phyloP scores from a whole-genome alignment of 768 basidiomycete species.

The Leccinum olivaceopallidum region DNA sequence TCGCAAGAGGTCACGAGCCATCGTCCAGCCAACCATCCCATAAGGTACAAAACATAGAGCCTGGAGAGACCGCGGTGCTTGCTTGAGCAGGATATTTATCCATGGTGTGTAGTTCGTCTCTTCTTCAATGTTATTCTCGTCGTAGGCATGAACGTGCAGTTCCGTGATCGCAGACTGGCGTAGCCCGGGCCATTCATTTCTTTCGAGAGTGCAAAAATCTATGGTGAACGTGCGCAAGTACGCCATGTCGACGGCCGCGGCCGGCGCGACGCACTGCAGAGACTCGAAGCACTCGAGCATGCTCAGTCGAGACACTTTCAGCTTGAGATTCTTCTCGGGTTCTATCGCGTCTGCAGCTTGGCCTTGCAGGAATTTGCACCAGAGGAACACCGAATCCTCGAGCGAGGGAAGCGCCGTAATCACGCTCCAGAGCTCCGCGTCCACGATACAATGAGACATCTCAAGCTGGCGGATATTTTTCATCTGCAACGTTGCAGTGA shows the following conservation, averaged over 20 bases:
- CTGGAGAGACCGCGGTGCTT: not conserved
- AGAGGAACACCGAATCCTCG: not conserved
- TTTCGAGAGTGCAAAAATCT: not conserved
- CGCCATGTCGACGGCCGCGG: not conserved
- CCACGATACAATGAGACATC: not conserved
- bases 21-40: not conserved
- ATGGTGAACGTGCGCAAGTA: not conserved
- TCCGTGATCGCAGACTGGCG: not conserved
- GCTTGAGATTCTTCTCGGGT: not conserved
- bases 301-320: not conserved
- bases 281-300: not conserved
- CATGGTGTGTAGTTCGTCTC: not conserved
- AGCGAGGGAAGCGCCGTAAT: not conserved
- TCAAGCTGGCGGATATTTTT: not conserved
- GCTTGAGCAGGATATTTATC: not conserved
- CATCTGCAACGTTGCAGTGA: not conserved
- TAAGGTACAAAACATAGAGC: not conserved
- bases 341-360: not conserved
- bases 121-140: not conserved
- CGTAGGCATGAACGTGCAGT: not conserved
- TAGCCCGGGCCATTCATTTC: not conserved
- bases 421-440: not conserved
- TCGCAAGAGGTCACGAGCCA: not conserved
- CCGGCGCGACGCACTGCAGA: not conserved
- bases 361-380: not conserved